These are phyloP conservation scores for Amanita subjunquillea DNA, from an alignment of 768 basidiomycete species.

Conservation along the genomic window DNA sequence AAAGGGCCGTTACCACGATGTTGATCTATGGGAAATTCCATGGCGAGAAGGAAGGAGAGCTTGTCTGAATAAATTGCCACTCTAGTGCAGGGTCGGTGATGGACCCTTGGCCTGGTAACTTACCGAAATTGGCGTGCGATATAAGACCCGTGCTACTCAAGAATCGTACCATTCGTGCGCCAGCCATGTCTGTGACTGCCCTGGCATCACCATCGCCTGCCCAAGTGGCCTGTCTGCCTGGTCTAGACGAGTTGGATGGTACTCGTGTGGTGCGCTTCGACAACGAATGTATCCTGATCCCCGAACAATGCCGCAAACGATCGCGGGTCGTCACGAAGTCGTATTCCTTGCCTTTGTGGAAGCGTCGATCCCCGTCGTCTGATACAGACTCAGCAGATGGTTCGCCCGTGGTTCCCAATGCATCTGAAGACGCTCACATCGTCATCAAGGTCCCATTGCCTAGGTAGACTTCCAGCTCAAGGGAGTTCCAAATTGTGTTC, in stretches of 20 bases:
- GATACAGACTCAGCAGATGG: constrained; percentile 14
- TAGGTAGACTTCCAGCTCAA: constrained; percentile 28
- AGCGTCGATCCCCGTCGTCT: constrained; percentile 11
- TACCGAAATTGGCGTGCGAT: neutral
- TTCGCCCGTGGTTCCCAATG: constrained; percentile 3
- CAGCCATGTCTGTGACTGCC: constrained; percentile 3
- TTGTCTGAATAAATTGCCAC: neutral
- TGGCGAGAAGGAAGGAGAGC: neutral
- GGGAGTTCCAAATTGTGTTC: neutral
- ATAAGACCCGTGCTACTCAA: neutral
- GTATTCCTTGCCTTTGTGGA: constrained; percentile 63
- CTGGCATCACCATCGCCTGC: constrained; percentile 1
- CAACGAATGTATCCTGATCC: constrained; percentile 64
- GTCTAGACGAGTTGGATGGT: neutral
- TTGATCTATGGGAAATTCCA: too few relatives aligned
- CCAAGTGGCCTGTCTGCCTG: neutral
- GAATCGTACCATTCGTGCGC: constrained; percentile 6
- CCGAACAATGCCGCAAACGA: constrained; percentile 37
- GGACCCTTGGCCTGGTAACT: neutral
- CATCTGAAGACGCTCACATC: constrained; percentile 32
- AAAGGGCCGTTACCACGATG: too few relatives aligned
- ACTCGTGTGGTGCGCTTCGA: constrained; percentile 55
- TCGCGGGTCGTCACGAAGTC: constrained; percentile 52
- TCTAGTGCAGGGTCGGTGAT: neutral
- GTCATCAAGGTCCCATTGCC: constrained; percentile 55